Evolutionary conservation across 2,329 filamentous ascomycete species (phyloP), one percentile per base, ranked within the genome.

Genomic region (Ploettnerulaceae sp.): DNA sequence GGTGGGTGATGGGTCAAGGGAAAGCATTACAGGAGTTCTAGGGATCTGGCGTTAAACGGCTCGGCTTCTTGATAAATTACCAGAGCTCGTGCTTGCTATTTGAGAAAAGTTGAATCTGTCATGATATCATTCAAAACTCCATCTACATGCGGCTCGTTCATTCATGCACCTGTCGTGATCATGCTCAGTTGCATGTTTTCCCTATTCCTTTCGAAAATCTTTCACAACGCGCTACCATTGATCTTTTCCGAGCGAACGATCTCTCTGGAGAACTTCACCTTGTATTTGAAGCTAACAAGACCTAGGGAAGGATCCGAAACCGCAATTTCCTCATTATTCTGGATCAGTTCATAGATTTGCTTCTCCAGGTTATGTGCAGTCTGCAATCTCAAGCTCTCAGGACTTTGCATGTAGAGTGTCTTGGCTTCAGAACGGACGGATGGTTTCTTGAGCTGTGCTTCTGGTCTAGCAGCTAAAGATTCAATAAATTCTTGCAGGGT

Each of bases 361-460:
- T 85, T 87, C 52, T 73, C 72, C 52, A 98, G 70, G 63, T 98
- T 97, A 1, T 81, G 79, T 45, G 88, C 74, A 1, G 91, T 96
- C 69, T 89, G 79, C 68, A 89, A 81, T 63, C 95, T 88, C 45
- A 98, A 70, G 53, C 86, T 80, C 5, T 83, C 81, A 1, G 93
- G 89, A 21, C 77, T 82, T 57, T 89, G 89, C 75, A 95, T 93
- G 66, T 96, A 98, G 33, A 98, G 74, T 3, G 88, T 93, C 71
- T 86, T 93, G 44, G 79, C 79, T 57, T 91, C 83, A 0, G 80
- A 80, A 38, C 89, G 78, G 57, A 98, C 77, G 5, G 88, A 94
- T 0, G 93, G 91, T 64, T 89, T 90, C 75, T 96, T 97, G 45
- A 98, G 75, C 68, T 97, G 93, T 47, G 89, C 82, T 66, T 95